Evolutionary conservation across 805 yeast species (phyloP).

Genomic region (Debaryomyces prosopidis): DNA sequence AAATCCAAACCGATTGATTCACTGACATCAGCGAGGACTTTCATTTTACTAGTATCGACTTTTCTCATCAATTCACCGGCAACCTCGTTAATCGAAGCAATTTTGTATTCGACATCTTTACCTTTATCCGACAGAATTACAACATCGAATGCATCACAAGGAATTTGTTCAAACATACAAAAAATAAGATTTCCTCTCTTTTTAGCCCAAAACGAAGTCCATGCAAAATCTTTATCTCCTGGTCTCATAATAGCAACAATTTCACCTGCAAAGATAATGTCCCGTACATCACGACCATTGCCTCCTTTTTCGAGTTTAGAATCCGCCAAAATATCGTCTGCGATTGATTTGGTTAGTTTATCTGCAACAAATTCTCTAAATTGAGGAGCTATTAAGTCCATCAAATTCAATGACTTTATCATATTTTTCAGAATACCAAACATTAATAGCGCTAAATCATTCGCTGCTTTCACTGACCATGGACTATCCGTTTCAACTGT

Average conservation of each 20-base stretch:
- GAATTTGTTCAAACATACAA: slow-evolving; percentile 86
- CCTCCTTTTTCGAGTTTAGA: slow-evolving; percentile 11
- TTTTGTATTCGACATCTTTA: slow-evolving; percentile 12
- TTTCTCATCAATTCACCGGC: slow-evolving; percentile 35
- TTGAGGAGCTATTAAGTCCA: slow-evolving; percentile 78
- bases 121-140: slow-evolving; percentile 30
- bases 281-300: slow-evolving; percentile 20
- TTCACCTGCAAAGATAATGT: slow-evolving; percentile 76
- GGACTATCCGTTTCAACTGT: slow-evolving; percentile 76
- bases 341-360: slow-evolving; percentile 39
- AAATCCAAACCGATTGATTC: slow-evolving; percentile 26
- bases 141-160: slow-evolving; percentile 59
- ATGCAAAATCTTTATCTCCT: slow-evolving; percentile 60
- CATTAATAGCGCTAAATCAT: slow-evolving; percentile 84
- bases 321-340: slow-evolving; percentile 16
- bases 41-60: slow-evolving; percentile 13
- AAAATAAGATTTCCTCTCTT: slow-evolving; percentile 67
- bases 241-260: slow-evolving; percentile 76
- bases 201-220: slow-evolving; percentile 94
- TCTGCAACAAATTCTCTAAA: slow-evolving; percentile 69
- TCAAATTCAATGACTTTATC: slow-evolving; percentile 59
- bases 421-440: slow-evolving; percentile 76
- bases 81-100: slow-evolving; percentile 28
- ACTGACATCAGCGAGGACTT: slow-evolving; percentile 23
- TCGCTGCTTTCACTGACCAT: slow-evolving; percentile 80